phyloP scores from a whole-genome alignment of 805 yeast species.

The Candida taoyuanica region DNA sequence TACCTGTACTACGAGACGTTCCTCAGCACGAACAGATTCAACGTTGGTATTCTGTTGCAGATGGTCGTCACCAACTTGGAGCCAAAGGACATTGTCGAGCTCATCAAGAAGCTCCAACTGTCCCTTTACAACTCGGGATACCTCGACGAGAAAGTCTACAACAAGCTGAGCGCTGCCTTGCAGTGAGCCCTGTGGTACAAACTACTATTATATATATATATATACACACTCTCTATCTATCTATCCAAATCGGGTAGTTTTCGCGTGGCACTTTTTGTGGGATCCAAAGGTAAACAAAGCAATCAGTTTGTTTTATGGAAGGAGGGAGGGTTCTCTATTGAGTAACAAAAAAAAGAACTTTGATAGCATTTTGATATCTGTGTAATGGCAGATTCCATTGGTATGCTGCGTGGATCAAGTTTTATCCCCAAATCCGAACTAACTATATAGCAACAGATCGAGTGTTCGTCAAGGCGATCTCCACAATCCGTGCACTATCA shows the following conservation, averaged over 20 bases:
- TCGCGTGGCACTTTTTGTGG: neutral
- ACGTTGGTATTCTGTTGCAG: constrained; percentile 73
- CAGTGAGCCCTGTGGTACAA: neutral
- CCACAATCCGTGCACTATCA: constrained; percentile 71
- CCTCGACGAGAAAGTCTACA: constrained; percentile 32
- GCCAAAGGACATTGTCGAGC: constrained; percentile 56
- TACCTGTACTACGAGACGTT: constrained; percentile 92
- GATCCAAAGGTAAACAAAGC: constrained; percentile 5
- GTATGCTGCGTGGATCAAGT: too few relatives aligned
- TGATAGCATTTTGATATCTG: too few relatives aligned
- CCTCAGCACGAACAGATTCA: constrained; percentile 65
- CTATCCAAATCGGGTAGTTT: neutral
- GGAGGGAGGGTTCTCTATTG: too few relatives aligned
- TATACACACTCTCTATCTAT: neutral
- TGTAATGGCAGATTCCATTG: constrained; percentile 51
- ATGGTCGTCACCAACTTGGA: constrained; percentile 67
- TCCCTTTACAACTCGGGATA: constrained; percentile 36
- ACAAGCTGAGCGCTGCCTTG: constrained; percentile 13
- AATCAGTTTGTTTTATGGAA: too few relatives aligned
- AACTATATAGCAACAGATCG: constrained; percentile 51
- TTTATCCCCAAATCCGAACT: too few relatives aligned
- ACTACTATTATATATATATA: neutral
- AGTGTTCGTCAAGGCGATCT: constrained; percentile 76
- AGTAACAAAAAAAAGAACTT: too few relatives aligned
- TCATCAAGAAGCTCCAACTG: constrained; percentile 48